Evolutionary conservation across 495 filamentous ascomycete genomes (phyloP).

Genomic region (Acidiella bohemica): DNA sequence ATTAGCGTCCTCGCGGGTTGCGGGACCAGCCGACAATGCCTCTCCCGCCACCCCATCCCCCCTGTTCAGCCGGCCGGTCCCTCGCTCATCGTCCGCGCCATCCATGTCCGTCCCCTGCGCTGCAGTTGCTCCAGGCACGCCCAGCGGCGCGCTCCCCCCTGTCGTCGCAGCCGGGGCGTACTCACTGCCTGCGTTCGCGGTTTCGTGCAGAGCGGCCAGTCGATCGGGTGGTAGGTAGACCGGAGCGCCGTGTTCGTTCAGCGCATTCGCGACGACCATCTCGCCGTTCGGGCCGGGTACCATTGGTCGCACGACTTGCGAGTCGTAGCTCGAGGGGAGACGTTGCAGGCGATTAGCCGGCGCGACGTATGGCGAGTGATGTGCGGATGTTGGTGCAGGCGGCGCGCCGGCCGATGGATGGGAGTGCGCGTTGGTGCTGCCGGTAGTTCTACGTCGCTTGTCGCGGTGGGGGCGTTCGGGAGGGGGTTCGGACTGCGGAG

Average conservation of each 20-base stretch:
- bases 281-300: slow-evolving; percentile 3
- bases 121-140: slow-evolving; percentile 2
- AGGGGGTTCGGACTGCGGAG: slow-evolving; percentile 8
- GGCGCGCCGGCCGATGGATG: slow-evolving; percentile 2
- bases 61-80: slow-evolving; percentile 6
- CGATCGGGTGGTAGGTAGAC: slow-evolving; percentile 3
- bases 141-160: slow-evolving; percentile 5
- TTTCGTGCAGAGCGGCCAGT: background rate
- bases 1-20: slow-evolving; percentile 18
- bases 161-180: too few species aligned
- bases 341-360: background rate
- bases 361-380: background rate
- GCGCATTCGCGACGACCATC: slow-evolving; percentile 6
- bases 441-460: slow-evolving; percentile 7
- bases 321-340: background rate
- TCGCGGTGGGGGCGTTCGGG: slow-evolving; percentile 18
- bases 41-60: slow-evolving; percentile 10
- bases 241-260: background rate
- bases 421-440: background rate
- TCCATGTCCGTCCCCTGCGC: background rate
- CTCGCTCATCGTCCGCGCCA: slow-evolving; percentile 2
- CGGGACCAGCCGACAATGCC: slow-evolving; percentile 9
- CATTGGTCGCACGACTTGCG: background rate
- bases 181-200: slow-evolving; percentile 2
- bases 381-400: background rate